phyloP scores from a whole-genome alignment of 345 rosid species.

The Rhodomyrtus tomentosa region DNA sequence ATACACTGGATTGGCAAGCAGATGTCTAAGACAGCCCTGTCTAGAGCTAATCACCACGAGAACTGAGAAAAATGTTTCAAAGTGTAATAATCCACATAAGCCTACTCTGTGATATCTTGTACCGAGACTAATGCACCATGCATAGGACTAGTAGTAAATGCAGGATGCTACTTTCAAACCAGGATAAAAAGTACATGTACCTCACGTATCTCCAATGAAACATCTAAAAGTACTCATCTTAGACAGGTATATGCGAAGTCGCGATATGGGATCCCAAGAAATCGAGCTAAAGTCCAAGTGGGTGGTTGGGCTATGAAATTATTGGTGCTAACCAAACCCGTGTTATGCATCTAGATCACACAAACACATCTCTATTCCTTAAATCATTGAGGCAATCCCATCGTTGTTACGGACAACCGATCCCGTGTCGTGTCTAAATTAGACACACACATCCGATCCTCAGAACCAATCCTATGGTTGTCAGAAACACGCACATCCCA shows the following conservation, averaged over 20 bases:
- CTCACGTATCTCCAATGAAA: accelerated
- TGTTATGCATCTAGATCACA: accelerated
- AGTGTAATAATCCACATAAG: background rate
- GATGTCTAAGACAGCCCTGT: background rate
- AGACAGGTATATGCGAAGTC: too few relatives aligned
- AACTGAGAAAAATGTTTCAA: background rate
- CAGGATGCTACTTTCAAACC: background rate
- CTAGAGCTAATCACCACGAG: background rate
- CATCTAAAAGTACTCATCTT: background rate
- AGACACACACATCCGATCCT: background rate
- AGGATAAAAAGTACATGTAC: background rate
- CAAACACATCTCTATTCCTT: background rate
- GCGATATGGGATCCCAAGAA: background rate
- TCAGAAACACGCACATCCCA: background rate
- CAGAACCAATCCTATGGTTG: accelerated
- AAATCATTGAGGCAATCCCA: background rate
- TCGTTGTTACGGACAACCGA: background rate
- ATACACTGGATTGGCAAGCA: background rate
- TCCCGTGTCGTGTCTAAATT: background rate
- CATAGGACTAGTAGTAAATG: background rate
- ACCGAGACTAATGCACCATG: background rate
- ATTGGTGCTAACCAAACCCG: background rate
- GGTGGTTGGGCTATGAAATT: background rate
- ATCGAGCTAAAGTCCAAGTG: background rate
- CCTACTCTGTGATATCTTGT: background rate